These are phyloP conservation scores for Incumbomyces lentus DNA, from an alignment of 2,329 filamentous ascomycete species.

Conservation along the genomic window DNA sequence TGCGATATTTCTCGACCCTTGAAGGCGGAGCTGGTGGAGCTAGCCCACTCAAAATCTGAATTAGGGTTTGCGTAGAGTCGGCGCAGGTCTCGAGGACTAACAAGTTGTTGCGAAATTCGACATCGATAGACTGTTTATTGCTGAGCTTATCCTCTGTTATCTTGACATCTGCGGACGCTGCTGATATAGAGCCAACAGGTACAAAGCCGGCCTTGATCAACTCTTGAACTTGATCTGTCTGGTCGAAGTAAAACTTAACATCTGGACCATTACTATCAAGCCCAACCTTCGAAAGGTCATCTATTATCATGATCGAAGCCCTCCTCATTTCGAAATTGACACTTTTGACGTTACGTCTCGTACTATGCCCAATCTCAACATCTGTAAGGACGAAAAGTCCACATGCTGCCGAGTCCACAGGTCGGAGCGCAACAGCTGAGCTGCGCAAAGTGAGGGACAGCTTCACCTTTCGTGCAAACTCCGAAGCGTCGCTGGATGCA, in stretches of 20 bases:
- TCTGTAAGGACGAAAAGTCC: constrained; percentile 69
- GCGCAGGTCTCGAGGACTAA: constrained; percentile 90
- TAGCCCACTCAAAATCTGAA: constrained; percentile 66
- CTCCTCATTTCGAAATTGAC: constrained; percentile 63
- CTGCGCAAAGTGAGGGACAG: constrained; percentile 59
- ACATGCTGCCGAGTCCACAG: constrained; percentile 64
- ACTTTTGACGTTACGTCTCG: constrained; percentile 53
- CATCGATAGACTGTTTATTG: constrained; percentile 57
- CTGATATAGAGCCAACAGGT: constrained; percentile 75
- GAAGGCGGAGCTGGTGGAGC: constrained; percentile 74
- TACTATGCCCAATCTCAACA: constrained; percentile 57
- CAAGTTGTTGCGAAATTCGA: constrained; percentile 76
- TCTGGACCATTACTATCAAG: constrained; percentile 22
- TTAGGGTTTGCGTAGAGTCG: constrained; percentile 89
- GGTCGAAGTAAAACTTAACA: constrained; percentile 22
- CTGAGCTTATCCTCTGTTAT: constrained; percentile 47
- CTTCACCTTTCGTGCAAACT: constrained; percentile 41
- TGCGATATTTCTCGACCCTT: constrained; percentile 75
- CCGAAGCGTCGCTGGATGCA: constrained; percentile 9
- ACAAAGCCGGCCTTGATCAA: constrained; percentile 63
- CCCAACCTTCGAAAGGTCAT: constrained; percentile 51
- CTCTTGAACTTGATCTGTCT: constrained; percentile 37
- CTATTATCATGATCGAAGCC: constrained; percentile 71
- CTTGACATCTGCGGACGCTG: constrained; percentile 59
- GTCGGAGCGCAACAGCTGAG: constrained; percentile 76